A percentile compares a stretch with the other conserved stretches of the same genome.
Evolutionary conservation across 768 basidiomycete species (phyloP).

Genomic region (Russula abietina): DNA sequence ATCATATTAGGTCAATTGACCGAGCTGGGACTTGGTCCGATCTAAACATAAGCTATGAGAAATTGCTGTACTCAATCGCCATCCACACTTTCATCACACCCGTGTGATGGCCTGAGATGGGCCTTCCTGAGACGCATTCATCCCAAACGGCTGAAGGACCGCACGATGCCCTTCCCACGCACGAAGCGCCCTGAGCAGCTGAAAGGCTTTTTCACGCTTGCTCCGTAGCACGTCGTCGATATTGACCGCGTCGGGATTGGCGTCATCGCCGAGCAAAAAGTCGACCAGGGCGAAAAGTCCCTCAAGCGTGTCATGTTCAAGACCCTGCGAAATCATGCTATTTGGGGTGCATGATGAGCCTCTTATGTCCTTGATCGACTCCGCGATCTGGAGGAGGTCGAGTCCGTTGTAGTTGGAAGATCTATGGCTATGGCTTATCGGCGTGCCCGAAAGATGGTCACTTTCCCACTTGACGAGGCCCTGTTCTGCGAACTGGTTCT

Average conservation of each 20-base stretch:
- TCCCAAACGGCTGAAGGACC: conserved; percentile 47
- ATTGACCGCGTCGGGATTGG: conserved; percentile 83
- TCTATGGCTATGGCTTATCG: conserved; percentile 46
- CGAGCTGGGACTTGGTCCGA: neutral
- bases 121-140: conserved; percentile 25
- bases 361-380: conserved; percentile 62
- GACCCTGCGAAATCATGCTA: conserved; percentile 62
- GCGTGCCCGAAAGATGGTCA: conserved; percentile 60
- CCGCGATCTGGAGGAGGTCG: conserved; percentile 75
- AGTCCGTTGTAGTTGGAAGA: conserved; percentile 57
- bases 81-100: neutral
- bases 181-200: conserved; percentile 70
- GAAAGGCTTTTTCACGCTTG: conserved; percentile 71
- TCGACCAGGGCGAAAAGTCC: conserved; percentile 88
- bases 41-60: neutral
- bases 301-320: conserved; percentile 73
- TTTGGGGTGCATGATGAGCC: conserved; percentile 72
- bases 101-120: conserved; percentile 24
- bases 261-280: conserved; percentile 84
- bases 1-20: neutral
- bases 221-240: conserved; percentile 88
- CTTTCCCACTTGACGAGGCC: conserved; percentile 84
- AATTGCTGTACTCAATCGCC: neutral
- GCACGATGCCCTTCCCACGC: conserved; percentile 66
- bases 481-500: conserved; percentile 36